phyloP scores from a whole-genome alignment of 768 basidiomycete genomes.

The Lentinula sp. region DNA sequence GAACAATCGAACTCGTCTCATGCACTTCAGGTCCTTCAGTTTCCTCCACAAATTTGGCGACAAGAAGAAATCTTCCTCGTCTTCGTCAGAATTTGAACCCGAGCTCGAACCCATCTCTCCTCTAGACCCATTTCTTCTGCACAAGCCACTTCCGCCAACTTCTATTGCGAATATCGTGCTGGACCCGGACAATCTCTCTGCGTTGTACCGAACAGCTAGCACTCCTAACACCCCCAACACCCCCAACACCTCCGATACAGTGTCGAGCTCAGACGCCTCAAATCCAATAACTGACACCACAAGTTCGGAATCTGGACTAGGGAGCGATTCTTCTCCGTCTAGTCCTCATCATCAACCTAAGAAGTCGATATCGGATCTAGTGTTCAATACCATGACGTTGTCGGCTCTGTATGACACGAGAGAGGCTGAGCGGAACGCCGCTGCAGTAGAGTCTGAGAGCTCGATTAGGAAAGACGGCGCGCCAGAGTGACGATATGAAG shows the following conservation, averaged over 20 bases:
- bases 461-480: too few relatives aligned
- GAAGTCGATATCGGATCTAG: constrained; percentile 1
- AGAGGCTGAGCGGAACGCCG: background rate
- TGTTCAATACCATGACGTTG: background rate
- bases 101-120: background rate
- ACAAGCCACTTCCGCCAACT: background rate
- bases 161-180: constrained; percentile 2
- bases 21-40: background rate
- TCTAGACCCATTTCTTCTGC: background rate
- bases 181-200: background rate
- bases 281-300: background rate
- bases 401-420: constrained; percentile 3
- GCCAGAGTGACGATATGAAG: too few relatives aligned
- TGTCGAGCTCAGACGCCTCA: background rate
- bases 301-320: background rate
- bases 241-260: background rate
- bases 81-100: background rate
- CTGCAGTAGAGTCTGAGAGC: background rate
- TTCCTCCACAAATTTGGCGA: background rate
- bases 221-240: background rate
- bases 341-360: background rate
- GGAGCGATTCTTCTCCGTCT: too few relatives aligned
- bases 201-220: background rate
- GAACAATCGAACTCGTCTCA: background rate
- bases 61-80: background rate